A percentile compares a stretch with the other conserved stretches of the same genome.
Conservation (phyloP, 805 yeast species). For the Lipomyces yamanashiensis region DNA sequence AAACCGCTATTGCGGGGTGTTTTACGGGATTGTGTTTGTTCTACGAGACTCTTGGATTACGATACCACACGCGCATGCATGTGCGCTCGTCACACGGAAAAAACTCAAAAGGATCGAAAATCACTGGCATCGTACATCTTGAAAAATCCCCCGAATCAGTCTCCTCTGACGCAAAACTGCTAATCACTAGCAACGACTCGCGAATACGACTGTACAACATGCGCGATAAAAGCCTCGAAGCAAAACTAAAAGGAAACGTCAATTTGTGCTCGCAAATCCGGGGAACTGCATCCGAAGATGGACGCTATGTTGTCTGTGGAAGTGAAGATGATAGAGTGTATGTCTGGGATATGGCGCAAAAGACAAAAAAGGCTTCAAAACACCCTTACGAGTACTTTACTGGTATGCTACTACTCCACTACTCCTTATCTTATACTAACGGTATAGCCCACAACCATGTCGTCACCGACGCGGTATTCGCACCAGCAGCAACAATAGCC, state of each 20-base stretch:
- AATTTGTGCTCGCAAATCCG: conserved; percentile 73
- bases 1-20: conserved; percentile 70
- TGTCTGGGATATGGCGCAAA: conserved; percentile 62
- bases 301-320: conserved; percentile 67
- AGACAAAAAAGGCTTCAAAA: conserved; percentile 38
- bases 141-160: conserved; percentile 24
- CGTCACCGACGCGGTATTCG: conserved; percentile 77
- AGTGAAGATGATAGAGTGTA: conserved; percentile 89
- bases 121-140: conserved; percentile 70
- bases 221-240: conserved; percentile 58
- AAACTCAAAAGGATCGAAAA: conserved; percentile 56
- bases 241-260: conserved; percentile 72
- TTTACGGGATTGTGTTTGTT: conserved; percentile 71
- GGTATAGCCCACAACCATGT: conserved; percentile 78
- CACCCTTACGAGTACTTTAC: conserved; percentile 34
- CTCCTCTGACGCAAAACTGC: conserved; percentile 49
- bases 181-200: conserved; percentile 84
- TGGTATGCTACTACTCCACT: conserved; percentile 20
- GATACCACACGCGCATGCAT: conserved; percentile 55
- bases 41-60: conserved; percentile 67
- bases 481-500: conserved; percentile 70
- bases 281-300: conserved; percentile 66
- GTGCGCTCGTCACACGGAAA: conserved; percentile 44
- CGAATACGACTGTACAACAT: conserved; percentile 69
- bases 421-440: conserved; percentile 47